These are phyloP conservation scores for Backusella circina DNA, from an alignment of 192 early-diverging fungal genomes.

Conservation along the genomic window DNA sequence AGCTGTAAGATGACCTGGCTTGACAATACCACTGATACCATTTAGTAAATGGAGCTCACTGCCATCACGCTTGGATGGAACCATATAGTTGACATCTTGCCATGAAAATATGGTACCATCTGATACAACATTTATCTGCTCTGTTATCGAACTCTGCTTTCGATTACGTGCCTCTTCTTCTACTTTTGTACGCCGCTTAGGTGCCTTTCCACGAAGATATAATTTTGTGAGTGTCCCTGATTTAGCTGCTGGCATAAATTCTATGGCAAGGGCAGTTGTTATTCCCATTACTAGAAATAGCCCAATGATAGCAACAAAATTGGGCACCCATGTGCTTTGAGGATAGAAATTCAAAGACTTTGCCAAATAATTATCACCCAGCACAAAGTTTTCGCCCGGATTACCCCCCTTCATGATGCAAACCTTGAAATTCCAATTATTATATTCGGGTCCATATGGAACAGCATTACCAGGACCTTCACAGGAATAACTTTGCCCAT, in stretches of 20 bases:
- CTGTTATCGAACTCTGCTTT: slow-evolving; percentile 3
- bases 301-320: slow-evolving; percentile 39
- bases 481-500: slow-evolving; percentile 15
- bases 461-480: slow-evolving; percentile 24
- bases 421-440: slow-evolving; percentile 41
- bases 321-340: slow-evolving; percentile 40
- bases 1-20: slow-evolving; percentile 76
- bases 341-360: slow-evolving; percentile 44
- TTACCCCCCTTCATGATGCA: slow-evolving; percentile 55
- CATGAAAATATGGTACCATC: slow-evolving; percentile 61
- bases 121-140: slow-evolving; percentile 34
- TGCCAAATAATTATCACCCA: slow-evolving; percentile 48
- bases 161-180: slow-evolving; percentile 5
- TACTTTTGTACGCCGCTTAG: not conserved
- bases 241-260: slow-evolving; percentile 58
- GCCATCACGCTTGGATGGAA: slow-evolving; percentile 41
- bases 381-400: slow-evolving; percentile 42
- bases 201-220: slow-evolving; percentile 36
- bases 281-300: slow-evolving; percentile 34
- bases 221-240: slow-evolving; percentile 46
- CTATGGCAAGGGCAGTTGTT: slow-evolving; percentile 45
- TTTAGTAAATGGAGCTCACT: slow-evolving; percentile 54
- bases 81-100: slow-evolving; percentile 55
- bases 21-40: slow-evolving; percentile 60
- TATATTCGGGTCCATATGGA: slow-evolving; percentile 47